phyloP scores from a whole-genome alignment of 495 filamentous ascomycete species.

The Bacidia rubella region DNA sequence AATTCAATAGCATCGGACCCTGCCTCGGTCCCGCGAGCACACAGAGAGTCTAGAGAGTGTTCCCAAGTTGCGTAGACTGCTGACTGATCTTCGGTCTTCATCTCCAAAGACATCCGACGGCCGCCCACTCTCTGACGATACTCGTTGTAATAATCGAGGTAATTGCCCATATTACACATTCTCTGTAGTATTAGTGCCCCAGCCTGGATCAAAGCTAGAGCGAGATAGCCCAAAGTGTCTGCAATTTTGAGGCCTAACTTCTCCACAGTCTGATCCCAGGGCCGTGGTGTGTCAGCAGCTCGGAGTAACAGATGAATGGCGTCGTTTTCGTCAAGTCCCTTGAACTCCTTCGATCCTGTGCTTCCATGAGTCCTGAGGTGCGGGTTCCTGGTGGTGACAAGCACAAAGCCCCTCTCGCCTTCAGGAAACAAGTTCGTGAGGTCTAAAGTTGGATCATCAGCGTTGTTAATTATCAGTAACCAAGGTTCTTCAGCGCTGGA shows the following conservation, averaged over 20 bases:
- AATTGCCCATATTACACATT: slow-evolving; percentile 20
- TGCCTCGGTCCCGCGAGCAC: slow-evolving; percentile 10
- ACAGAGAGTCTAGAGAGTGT: slow-evolving; percentile 17
- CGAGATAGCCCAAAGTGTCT: slow-evolving; percentile 24
- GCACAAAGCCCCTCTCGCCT: slow-evolving; percentile 21
- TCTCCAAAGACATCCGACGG: slow-evolving; percentile 5
- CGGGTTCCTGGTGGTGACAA: slow-evolving; percentile 27
- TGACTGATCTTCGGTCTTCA: slow-evolving; percentile 9
- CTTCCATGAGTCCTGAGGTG: slow-evolving; percentile 15
- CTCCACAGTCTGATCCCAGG: slow-evolving; percentile 12
- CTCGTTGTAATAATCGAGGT: slow-evolving; percentile 16
- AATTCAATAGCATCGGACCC: slow-evolving; percentile 18
- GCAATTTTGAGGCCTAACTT: slow-evolving; percentile 16
- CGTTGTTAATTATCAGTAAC: slow-evolving; percentile 31
- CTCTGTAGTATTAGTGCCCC: slow-evolving; percentile 20
- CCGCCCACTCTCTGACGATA: slow-evolving; percentile 10
- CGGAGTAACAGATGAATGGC: slow-evolving; percentile 20
- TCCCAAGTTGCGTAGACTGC: slow-evolving; percentile 24
- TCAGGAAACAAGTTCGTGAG: slow-evolving; percentile 21
- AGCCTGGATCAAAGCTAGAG: slow-evolving; percentile 28
- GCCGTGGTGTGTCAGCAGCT: slow-evolving; percentile 15
- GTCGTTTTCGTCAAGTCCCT: slow-evolving; percentile 18
- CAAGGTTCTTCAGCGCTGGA: slow-evolving; percentile 15
- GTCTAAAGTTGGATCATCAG: slow-evolving; percentile 22
- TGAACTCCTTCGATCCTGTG: slow-evolving; percentile 16